These are phyloP conservation scores for Aspergillus avenaceus DNA, from an alignment of 495 filamentous ascomycete species.

Conservation along the genomic window DNA sequence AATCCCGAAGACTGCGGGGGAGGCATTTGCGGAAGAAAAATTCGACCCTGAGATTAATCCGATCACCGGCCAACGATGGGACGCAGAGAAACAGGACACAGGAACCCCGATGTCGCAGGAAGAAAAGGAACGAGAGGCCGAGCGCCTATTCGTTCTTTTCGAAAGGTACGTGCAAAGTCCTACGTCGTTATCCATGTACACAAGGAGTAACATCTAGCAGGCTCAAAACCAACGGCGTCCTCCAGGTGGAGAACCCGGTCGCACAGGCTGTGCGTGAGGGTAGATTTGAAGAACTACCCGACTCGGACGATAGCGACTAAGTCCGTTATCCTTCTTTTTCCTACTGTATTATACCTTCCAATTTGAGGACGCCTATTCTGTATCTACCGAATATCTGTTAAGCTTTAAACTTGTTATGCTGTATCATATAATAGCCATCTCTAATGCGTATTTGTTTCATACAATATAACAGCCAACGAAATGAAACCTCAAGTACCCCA, in stretches of 20 bases:
- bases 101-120: constrained; percentile 76
- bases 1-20: constrained; percentile 63
- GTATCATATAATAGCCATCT: too few relatives aligned
- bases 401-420: too few relatives aligned
- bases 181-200: background rate
- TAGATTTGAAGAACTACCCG: constrained; percentile 65
- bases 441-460: too few relatives aligned
- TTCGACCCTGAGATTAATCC: constrained; percentile 61
- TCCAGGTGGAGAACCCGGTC: constrained; percentile 83
- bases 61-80: constrained; percentile 81
- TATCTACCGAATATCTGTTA: too few relatives aligned
- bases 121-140: constrained; percentile 91
- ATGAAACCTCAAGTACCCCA: too few relatives aligned
- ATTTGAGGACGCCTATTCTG: too few relatives aligned
- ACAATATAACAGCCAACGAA: too few relatives aligned
- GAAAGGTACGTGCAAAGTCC: constrained; percentile 58
- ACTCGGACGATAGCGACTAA: constrained; percentile 42
- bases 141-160: constrained; percentile 90
- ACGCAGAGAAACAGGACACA: constrained; percentile 56
- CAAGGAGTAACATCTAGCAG: constrained; percentile 40
- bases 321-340: background rate
- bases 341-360: background rate
- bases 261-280: constrained; percentile 70
- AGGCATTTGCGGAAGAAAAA: constrained; percentile 48
- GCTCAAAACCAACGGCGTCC: constrained; percentile 75